Percentiles rank a stretch among this genome's conserved stretches.
Evolutionary conservation across 2,329 filamentous ascomycete species (phyloP).

Genomic region (Blastomyces gilchristii): DNA sequence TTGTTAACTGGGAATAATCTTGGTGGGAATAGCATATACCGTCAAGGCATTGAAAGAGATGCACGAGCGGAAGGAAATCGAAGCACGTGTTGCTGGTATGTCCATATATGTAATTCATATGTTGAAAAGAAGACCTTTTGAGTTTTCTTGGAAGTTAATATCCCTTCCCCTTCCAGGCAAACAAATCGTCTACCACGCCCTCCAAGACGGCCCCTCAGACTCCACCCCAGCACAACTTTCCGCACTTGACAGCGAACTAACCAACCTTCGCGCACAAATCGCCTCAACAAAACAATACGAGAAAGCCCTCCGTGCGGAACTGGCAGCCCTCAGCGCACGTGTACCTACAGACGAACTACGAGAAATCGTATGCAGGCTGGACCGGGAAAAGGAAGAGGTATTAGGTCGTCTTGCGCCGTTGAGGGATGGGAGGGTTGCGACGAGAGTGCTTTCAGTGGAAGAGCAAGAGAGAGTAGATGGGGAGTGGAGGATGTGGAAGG

Average conservation of each 20-base stretch:
- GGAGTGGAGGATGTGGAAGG: conserved; percentile 39
- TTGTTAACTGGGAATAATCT: background rate
- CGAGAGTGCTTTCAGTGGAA: conserved; percentile 36
- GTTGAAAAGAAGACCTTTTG: background rate
- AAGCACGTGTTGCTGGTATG: conserved; percentile 45
- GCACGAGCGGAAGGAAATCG: conserved; percentile 50
- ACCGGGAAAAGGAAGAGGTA: conserved; percentile 36
- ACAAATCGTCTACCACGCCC: conserved; percentile 51
- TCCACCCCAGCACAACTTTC: conserved; percentile 40
- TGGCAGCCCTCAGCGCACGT: conserved; percentile 38
- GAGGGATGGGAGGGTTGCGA: conserved; percentile 28
- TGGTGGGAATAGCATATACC: conserved; percentile 39
- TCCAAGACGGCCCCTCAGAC: conserved; percentile 43
- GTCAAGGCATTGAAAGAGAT: conserved; percentile 54
- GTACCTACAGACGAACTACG: conserved; percentile 45
- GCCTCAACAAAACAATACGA: conserved; percentile 37
- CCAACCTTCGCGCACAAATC: conserved; percentile 38
- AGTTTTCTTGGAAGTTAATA: background rate
- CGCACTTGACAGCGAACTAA: conserved; percentile 41
- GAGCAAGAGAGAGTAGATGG: conserved; percentile 39
- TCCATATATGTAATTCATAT: background rate
- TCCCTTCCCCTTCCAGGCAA: conserved; percentile 38
- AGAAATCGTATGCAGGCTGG: conserved; percentile 34
- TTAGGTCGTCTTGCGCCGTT: conserved; percentile 32
- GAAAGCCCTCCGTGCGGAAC: conserved; percentile 40